These are phyloP conservation scores for Plantago elongata DNA, from an alignment of 257 asterid species.

Conservation along the genomic window DNA sequence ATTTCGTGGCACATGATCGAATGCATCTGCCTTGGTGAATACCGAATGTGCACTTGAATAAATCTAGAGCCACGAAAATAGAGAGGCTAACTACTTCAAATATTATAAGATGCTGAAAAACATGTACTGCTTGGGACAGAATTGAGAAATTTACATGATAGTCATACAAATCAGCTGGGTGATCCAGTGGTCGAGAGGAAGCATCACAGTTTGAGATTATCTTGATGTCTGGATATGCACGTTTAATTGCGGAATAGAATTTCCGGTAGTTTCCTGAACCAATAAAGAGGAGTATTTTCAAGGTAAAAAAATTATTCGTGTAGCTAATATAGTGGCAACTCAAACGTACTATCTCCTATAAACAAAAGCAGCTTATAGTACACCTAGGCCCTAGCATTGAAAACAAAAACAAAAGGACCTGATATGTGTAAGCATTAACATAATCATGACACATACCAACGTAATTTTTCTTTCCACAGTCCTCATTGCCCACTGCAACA, in stretches of 20 bases:
- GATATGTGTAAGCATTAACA: neutral
- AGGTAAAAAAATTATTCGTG: neutral
- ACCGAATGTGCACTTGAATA: slow-evolving; percentile 54
- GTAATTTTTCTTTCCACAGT: slow-evolving; percentile 79
- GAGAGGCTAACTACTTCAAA: slow-evolving; percentile 1
- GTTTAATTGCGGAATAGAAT: slow-evolving; percentile 66
- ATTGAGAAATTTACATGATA: slow-evolving; percentile 57
- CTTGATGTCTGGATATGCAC: slow-evolving; percentile 66
- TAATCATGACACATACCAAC: slow-evolving; percentile 38
- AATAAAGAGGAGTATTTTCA: neutral
- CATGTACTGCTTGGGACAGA: slow-evolving; percentile 7
- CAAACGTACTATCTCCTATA: too few relatives aligned
- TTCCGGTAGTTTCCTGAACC: slow-evolving; percentile 84
- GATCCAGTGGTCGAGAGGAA: slow-evolving; percentile 62
- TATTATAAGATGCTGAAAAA: neutral
- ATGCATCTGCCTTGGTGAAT: slow-evolving; percentile 43
- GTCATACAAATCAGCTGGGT: slow-evolving; percentile 88
- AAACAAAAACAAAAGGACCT: too few relatives aligned
- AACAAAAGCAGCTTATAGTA: too few relatives aligned
- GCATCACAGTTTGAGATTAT: slow-evolving; percentile 90
- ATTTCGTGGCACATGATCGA: slow-evolving; percentile 50
- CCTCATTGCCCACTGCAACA: slow-evolving; percentile 95
- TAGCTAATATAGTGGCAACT: neutral
- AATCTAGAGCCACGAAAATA: slow-evolving; percentile 42
- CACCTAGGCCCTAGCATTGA: too few relatives aligned